These are phyloP conservation scores for Curvularia spicifera DNA, from an alignment of 2,329 filamentous ascomycete genomes.

Conservation along the genomic window DNA sequence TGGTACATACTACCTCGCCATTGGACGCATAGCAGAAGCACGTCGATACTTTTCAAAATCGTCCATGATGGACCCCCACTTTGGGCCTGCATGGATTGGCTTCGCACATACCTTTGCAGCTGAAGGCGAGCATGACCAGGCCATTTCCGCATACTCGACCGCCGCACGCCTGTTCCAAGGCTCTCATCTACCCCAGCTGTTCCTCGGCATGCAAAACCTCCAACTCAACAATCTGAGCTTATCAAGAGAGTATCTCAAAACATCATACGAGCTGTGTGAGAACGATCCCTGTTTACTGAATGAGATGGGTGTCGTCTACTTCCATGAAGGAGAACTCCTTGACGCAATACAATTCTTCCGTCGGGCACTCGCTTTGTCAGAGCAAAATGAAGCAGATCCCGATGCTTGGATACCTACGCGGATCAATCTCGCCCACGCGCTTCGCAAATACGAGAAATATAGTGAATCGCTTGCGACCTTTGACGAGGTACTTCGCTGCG, in stretches of 20 bases:
- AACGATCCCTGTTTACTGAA: constrained; percentile 91
- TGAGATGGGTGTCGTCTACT: constrained; percentile 94
- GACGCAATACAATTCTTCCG: constrained; percentile 80
- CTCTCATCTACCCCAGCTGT: constrained; percentile 93
- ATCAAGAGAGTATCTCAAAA: constrained; percentile 92
- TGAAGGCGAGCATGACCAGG: constrained; percentile 97
- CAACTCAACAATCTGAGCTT: constrained; percentile 93
- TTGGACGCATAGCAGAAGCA: constrained; percentile 88
- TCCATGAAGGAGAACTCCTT: constrained; percentile 81
- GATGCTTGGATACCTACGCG: constrained; percentile 82
- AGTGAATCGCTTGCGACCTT: constrained; percentile 79
- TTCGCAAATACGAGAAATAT: constrained; percentile 73
- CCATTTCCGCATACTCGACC: constrained; percentile 96
- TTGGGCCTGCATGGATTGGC: constrained; percentile 96
- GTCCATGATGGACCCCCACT: constrained; percentile 96
- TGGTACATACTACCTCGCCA: constrained; percentile 91
- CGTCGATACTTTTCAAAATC: constrained; percentile 93
- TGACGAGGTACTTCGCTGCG: constrained; percentile 82
- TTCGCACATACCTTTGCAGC: constrained; percentile 98
- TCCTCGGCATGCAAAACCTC: constrained; percentile 97
- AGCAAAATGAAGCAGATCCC: constrained; percentile 81
- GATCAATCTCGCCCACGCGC: constrained; percentile 88
- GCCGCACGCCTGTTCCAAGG: constrained; percentile 95
- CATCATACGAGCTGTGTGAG: constrained; percentile 81
- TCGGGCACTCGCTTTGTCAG: constrained; percentile 76